A percentile compares a stretch with the other conserved stretches of the same genome.
Evolutionary conservation across 257 asterid genomes (phyloP).

Genomic region (Solanum pinnatisectum): DNA sequence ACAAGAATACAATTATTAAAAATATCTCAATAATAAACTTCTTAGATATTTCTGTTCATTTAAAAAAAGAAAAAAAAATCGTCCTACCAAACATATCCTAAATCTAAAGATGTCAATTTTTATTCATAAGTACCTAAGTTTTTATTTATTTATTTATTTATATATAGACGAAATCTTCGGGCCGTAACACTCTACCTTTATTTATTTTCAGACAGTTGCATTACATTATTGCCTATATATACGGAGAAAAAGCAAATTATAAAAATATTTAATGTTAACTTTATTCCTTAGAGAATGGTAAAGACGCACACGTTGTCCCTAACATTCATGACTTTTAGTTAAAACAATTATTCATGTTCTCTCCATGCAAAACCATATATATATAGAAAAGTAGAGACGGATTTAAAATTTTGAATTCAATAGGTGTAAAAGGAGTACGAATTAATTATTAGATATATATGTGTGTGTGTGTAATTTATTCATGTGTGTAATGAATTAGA

Average conservation of each 20-base stretch:
- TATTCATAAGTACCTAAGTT: not conserved
- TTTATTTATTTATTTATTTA: not conserved
- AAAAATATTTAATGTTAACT: not conserved
- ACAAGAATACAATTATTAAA: not conserved
- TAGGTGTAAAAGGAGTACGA: no score
- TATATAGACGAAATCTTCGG: not conserved
- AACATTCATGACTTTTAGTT: not conserved
- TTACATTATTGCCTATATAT: not conserved
- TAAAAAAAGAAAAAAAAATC: no score
- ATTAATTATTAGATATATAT: no score
- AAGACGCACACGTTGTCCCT: not conserved
- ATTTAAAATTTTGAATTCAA: not conserved
- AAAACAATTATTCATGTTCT: not conserved
- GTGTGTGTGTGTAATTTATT: not conserved
- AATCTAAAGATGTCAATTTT: not conserved
- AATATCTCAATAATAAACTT: not conserved
- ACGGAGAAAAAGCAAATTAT: not conserved
- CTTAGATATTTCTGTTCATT: not conserved
- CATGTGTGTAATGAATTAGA: not conserved
- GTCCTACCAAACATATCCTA: not conserved
- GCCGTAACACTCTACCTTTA: not conserved
- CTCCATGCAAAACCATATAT: not conserved
- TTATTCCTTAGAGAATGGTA: conserved; percentile 1
- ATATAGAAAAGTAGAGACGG: not conserved
- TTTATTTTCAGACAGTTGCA: not conserved